phyloP scores from a whole-genome alignment of 2,329 filamentous ascomycete species.

The Beauveria bassiana region DNA sequence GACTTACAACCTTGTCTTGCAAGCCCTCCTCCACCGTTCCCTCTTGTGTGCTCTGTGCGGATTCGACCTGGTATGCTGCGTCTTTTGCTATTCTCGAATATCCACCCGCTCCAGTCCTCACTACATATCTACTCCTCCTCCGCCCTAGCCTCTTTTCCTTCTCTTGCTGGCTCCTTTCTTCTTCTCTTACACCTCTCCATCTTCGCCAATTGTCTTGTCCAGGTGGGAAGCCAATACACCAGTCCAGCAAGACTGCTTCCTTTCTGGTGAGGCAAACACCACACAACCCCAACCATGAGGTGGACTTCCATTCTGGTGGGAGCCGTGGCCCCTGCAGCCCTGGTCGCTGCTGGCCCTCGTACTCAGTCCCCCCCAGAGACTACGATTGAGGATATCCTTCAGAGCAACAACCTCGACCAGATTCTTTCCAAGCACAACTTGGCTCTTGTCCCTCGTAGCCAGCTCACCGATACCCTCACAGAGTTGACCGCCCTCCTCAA shows the following conservation, averaged over 20 bases:
- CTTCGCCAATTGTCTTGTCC: conserved; percentile 8
- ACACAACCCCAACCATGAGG: conserved; percentile 23
- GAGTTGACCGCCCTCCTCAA: conserved; percentile 34
- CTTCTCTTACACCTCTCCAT: conserved; percentile 5
- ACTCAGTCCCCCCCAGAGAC: conserved; percentile 24
- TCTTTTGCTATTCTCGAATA: conserved; percentile 6
- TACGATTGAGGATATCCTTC: conserved; percentile 33
- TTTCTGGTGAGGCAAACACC: conserved; percentile 10
- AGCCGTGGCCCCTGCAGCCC: conserved; percentile 25
- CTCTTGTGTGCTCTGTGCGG: neutral
- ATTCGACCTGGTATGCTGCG: neutral
- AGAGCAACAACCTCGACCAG: conserved; percentile 35
- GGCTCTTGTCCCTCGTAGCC: conserved; percentile 36
- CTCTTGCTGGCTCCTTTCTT: conserved; percentile 1
- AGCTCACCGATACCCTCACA: conserved; percentile 36
- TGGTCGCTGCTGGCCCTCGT: conserved; percentile 22
- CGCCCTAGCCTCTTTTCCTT: conserved; percentile 5
- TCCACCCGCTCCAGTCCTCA: conserved; percentile 6
- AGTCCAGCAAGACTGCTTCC: conserved; percentile 10
- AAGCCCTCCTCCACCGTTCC: conserved; percentile 8
- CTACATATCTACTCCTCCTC: conserved; percentile 10
- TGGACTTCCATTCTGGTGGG: conserved; percentile 28
- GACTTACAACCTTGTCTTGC: neutral
- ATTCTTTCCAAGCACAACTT: conserved; percentile 36
- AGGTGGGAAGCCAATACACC: conserved; percentile 10